Conservation (phyloP, 208 protist genomes). For the Trypanosoma cruzi region DNA sequence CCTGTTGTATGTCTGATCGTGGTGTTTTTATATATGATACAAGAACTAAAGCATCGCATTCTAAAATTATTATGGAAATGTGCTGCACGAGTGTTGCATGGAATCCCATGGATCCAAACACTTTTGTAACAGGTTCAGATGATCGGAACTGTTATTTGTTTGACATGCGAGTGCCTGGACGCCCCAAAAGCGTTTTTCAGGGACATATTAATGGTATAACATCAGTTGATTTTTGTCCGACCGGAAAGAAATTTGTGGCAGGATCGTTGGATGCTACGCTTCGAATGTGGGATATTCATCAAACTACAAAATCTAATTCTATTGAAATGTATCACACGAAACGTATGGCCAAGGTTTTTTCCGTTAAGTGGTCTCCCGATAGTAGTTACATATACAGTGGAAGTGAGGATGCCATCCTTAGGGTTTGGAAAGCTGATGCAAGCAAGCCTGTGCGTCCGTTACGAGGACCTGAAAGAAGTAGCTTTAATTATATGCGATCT, state of each 20-base stretch:
- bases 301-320: slow-evolving; percentile 85
- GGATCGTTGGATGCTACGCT: slow-evolving; percentile 96
- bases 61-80: slow-evolving; percentile 95
- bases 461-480: slow-evolving; percentile 87
- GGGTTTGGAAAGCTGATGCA: slow-evolving; percentile 96
- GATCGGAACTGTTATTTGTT: slow-evolving; percentile 98
- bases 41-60: slow-evolving; percentile 84
- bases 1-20: slow-evolving; percentile 93
- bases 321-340: slow-evolving; percentile 98
- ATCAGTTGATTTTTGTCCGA: slow-evolving; percentile 97
- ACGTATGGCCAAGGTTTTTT: slow-evolving; percentile 97
- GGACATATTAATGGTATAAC: slow-evolving; percentile 95
- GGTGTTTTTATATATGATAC: slow-evolving; percentile 96
- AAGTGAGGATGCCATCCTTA: slow-evolving; percentile 97
- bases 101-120: slow-evolving; percentile 98
- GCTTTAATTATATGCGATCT: slow-evolving; percentile 94
- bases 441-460: slow-evolving; percentile 90
- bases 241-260: slow-evolving; percentile 95
- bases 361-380: slow-evolving; percentile 93
- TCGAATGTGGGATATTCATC: slow-evolving; percentile 94
- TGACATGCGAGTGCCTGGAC: slow-evolving; percentile 95
- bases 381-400: slow-evolving; percentile 95
- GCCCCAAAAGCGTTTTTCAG: slow-evolving; percentile 94
- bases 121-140: slow-evolving; percentile 96
- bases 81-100: slow-evolving; percentile 93